A percentile compares a stretch with the other conserved stretches of the same genome.
Evolutionary conservation across 352 stramenopile species (phyloP).

Genomic region (Saprolegnia parasitica): DNA sequence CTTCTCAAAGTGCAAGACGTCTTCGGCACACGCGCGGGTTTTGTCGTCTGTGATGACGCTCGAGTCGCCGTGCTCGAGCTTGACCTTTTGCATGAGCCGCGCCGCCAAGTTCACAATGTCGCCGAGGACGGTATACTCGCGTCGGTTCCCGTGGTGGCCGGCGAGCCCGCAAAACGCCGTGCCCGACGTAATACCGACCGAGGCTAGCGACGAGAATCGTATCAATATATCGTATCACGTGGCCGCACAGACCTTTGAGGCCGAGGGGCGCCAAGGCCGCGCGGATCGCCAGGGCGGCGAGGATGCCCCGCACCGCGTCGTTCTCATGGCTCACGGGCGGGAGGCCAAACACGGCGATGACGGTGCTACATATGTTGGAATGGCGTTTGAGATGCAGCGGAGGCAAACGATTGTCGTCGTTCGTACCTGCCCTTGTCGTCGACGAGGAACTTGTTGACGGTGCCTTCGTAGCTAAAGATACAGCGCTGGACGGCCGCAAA

Average conservation of each 20-base stretch:
- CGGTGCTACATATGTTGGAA: slow-evolving; percentile 47
- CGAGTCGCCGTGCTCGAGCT: slow-evolving; percentile 56
- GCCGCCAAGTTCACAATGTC: slow-evolving; percentile 93
- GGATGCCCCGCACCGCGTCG: slow-evolving; percentile 84
- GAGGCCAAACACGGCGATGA: slow-evolving; percentile 91
- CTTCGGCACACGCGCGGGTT: slow-evolving; percentile 78
- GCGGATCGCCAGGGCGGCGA: slow-evolving; percentile 82
- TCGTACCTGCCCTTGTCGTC: slow-evolving; percentile 89
- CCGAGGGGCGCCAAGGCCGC: slow-evolving; percentile 54
- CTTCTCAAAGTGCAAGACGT: slow-evolving; percentile 87
- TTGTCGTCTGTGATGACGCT: slow-evolving; percentile 84
- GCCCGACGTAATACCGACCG: slow-evolving; percentile 89
- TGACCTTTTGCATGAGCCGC: slow-evolving; percentile 88
- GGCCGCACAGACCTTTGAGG: slow-evolving; percentile 42
- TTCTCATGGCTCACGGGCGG: slow-evolving; percentile 91
- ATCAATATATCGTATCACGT: neutral
- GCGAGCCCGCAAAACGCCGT: slow-evolving; percentile 90
- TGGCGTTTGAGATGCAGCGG: too few species aligned
- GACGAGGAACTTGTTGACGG: slow-evolving; percentile 95
- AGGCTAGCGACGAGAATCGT: slow-evolving; percentile 34
- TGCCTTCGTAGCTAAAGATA: slow-evolving; percentile 93
- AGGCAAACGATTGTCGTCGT: too few species aligned
- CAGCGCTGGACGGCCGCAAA: slow-evolving; percentile 83
- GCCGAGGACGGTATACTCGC: slow-evolving; percentile 92
- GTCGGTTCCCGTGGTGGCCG: slow-evolving; percentile 82